These are phyloP conservation scores for Blastobotrys robertii DNA, from an alignment of 805 yeast genomes.

Conservation along the genomic window DNA sequence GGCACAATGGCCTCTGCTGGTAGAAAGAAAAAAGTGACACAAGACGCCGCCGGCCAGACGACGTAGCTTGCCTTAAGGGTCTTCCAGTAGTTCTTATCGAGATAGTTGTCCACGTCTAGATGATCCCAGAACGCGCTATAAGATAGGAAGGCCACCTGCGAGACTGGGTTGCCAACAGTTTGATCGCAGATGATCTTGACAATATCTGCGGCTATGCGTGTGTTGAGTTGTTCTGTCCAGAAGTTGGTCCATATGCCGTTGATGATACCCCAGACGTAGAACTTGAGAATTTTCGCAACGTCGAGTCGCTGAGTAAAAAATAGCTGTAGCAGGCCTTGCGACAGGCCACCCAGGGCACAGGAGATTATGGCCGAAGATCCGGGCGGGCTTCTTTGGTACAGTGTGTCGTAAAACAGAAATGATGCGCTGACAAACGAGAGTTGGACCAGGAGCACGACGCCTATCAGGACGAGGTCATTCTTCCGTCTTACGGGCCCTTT, in stretches of 20 bases:
- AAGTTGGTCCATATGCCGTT: slow-evolving; percentile 29
- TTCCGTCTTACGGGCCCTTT: too few species aligned
- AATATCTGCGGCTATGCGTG: slow-evolving; percentile 14
- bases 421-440: too few species aligned
- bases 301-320: slow-evolving; percentile 6
- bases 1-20: slow-evolving; percentile 17
- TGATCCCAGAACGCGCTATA: slow-evolving; percentile 31
- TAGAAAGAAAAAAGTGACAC: slow-evolving; percentile 14
- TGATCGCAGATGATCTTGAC: slow-evolving; percentile 26
- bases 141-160: slow-evolving; percentile 24
- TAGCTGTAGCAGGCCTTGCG: slow-evolving; percentile 26
- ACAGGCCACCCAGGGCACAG: slow-evolving; percentile 23
- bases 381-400: slow-evolving; percentile 18
- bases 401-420: slow-evolving; percentile 13
- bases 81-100: slow-evolving; percentile 16
- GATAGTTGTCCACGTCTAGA: slow-evolving; percentile 22
- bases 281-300: slow-evolving; percentile 18
- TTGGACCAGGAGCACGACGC: too few species aligned
- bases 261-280: slow-evolving; percentile 30
- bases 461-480: too few species aligned
- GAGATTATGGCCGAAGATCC: slow-evolving; percentile 27
- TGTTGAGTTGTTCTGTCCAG: slow-evolving; percentile 28
- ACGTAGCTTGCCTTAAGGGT: slow-evolving; percentile 16
- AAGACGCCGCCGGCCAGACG: slow-evolving; percentile 20
- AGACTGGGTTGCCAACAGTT: slow-evolving; percentile 25